Base-by-base conservation (phyloP, 2,329 filamentous ascomycete species). In the Colletotrichum shisoi region DNA sequence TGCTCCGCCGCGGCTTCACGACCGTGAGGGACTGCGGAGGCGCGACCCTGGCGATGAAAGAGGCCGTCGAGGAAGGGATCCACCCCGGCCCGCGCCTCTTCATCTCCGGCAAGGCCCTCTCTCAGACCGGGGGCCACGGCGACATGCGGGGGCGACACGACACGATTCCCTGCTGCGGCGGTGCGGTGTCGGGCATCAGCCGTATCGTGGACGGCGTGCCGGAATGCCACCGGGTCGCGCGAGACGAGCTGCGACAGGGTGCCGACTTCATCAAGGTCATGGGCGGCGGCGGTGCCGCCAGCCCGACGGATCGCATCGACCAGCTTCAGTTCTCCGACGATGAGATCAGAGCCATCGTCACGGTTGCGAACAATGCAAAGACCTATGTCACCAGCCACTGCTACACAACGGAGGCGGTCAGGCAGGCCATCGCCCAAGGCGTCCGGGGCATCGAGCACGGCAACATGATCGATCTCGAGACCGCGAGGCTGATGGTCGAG, bases 241-340 rank as follows among this genome's bases (percentile, higher is more conserved):
- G 86, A 4, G 84, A 87, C 57, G 82, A 88, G 72, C 72, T 89
- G 0, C 79, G 86, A 6, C 78, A 75, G 12, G 86, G 86, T 2
- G 83, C 84, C 1, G 84, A 88, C 71, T 88, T 88, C 71, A 81
- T 89, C 73, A 89, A 88, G 74, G 85, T 89, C 70, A 87, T 87
- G 84, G 79, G 78, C 1, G 80, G 81, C 6, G 85, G 87, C 2
- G 86, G 86, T 11, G 85, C 88, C 1, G 80, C 82, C 0, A 83
- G 80, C 13, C 84, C 84, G 0, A 85, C 84, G 0, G 86, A 88
- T 71, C 76, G 76, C 44, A 75, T 88, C 12, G 80, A 82, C 5
- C 79, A 82, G 71, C 74, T 83, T 9, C 86, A 89, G 72, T 88
- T 87, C 74, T 84, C 84, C 0, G 75, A 79, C 0, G 82, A 81